Evolutionary conservation across 768 basidiomycete species (phyloP), one percentile per base, ranked within the genome.

Genomic region (Pisolithus tinctorius): DNA sequence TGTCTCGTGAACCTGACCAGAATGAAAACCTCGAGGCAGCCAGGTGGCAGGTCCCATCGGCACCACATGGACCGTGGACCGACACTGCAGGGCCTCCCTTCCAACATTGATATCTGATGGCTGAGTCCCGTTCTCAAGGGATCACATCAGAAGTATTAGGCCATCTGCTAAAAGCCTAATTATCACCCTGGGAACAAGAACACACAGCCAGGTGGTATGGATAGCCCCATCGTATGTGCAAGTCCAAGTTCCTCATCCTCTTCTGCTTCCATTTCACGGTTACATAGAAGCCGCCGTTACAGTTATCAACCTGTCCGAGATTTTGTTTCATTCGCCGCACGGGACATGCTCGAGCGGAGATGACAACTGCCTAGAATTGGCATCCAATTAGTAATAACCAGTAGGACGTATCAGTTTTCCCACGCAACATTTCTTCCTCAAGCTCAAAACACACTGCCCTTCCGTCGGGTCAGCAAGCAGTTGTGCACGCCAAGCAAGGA

Each of bases 391-490:
- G 34, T 34, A 34, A 34, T 34, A 13, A 13, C 4, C 34, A 34
- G 34, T 13, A 34, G 1, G 31, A 29, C 10, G 5, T 13, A 20
- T 20, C 40, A 8, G 40, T 20, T 41, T 41, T 41, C 40, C 40
- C 54, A 50, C 47, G 39, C 30, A 25, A 47, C 47, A 26, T 29
- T 29, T 17, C n/a, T 8, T 11, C 23, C 38, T n/a, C 41, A 5
- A 37, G 46, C 43, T 42, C 57, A 34, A 1, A 20, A 20, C 20
- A 65, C 66, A 14, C 34, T 14, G 34, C 11, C 34, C 34, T 34
- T 34, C 34, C 11, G 34, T 34, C 34, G 11, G 11, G 34, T 34
- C 34, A 34, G 3, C 34, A 14, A 34, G 34, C 11, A 34, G 34
- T 34, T 34, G 31, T 34, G 31, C 31, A 34, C 10, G 10, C 31